Evolutionary conservation across 805 yeast genomes (phyloP), one percentile per base, ranked within the genome.

Genomic region (Candida pini): DNA sequence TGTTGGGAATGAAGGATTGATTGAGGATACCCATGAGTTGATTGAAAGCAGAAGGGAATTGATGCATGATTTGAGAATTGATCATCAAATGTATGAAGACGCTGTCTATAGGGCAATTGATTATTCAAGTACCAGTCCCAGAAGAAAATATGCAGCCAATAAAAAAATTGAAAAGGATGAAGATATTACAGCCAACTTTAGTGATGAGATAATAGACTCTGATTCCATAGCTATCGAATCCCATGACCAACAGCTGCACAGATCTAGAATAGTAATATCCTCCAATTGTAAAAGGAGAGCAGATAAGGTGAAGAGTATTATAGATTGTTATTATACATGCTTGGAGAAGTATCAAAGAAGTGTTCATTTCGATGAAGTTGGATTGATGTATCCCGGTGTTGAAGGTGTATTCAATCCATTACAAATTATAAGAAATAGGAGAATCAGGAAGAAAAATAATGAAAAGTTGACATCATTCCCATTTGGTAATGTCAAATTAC

Each of bases 391-490:
- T 42, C 69, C 66, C 2, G 74, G 73, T 2, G 71, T 81, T 3
- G 86, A 78, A 36, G 84, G 81, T 3, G 70, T 73, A 3, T 87
- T 79, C 62, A 87, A 87, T 51, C 96, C 96, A 4, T 61, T 87
- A 28, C 95, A 85, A 56, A 70, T 79, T n/a, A 75, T 87, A 18
- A 62, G 96, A 37, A 81, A 86, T 56, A 66, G 95, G 38, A 67
- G 66, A 45, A 52, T 80, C 4, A 56, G 84, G 34, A 68, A 69
- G 38, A 71, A 70, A 46, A 62, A 71, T 46, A 68, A 66, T 33
- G 74, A 72, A 37, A 60, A 63, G 23, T 69, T 74, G 3, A 64
- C 68, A 26, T 62, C 64, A 4, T 49, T 71, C 9, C 56, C 68
- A 1, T 55, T 70, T 19, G 67, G 70, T 36, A 64, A 71, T 7